These are phyloP conservation scores for Trichoderma reesei DNA, from an alignment of 495 filamentous ascomycete species.

Conservation along the genomic window DNA sequence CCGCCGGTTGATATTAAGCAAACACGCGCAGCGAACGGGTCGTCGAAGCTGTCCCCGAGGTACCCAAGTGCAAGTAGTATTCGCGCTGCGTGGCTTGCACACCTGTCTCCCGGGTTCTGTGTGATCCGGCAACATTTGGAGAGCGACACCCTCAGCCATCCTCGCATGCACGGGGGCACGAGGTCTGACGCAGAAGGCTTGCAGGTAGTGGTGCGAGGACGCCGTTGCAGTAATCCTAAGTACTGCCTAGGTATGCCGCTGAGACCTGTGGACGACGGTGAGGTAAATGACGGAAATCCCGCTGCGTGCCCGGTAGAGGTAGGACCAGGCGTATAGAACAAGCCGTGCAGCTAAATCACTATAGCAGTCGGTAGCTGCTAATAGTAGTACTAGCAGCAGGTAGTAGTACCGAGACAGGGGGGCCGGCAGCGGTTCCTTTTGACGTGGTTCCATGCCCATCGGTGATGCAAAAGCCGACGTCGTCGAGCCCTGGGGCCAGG, in stretches of 20 bases:
- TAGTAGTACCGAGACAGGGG: background rate
- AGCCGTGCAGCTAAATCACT: background rate
- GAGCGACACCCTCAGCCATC: background rate
- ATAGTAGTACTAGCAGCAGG: background rate
- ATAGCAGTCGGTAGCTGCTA: no score
- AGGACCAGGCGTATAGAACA: background rate
- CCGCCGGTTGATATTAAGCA: conserved; percentile 45
- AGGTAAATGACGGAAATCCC: background rate
- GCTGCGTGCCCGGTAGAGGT: background rate
- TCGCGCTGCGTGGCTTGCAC: background rate
- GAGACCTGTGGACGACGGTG: background rate
- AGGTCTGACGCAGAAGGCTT: background rate
- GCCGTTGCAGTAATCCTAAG: no score
- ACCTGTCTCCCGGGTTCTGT: background rate
- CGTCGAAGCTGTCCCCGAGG: background rate
- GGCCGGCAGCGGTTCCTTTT: background rate
- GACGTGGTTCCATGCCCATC: background rate
- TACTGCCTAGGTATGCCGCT: background rate
- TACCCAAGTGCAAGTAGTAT: conserved; percentile 11
- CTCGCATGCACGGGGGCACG: background rate
- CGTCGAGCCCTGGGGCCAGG: background rate
- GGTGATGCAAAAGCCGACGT: background rate
- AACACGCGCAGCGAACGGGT: conserved; percentile 22
- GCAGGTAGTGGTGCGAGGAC: no score
- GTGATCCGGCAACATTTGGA: background rate